Evolutionary conservation across 1,139 yeast species (phyloP).

Genomic region (Hanseniaspora uvarum): DNA sequence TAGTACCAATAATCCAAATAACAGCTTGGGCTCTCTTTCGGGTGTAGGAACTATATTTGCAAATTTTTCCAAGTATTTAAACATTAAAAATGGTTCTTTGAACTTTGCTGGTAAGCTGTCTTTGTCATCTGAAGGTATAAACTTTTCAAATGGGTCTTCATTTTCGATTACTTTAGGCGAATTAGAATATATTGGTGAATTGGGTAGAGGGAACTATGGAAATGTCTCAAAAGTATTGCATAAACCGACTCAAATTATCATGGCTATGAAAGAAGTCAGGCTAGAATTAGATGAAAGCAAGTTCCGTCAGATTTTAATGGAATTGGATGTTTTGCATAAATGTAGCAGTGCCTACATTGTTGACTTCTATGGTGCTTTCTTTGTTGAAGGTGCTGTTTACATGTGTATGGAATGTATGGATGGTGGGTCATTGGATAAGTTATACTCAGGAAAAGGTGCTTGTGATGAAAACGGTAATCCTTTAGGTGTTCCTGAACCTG

Average conservation of each 20-base stretch:
- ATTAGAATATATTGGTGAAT: slow-evolving; percentile 69
- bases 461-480: slow-evolving; percentile 29
- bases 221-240: slow-evolving; percentile 86
- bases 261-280: slow-evolving; percentile 97
- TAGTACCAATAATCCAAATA: slow-evolving; percentile 10
- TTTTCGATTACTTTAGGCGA: slow-evolving; percentile 82
- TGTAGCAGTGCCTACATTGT: slow-evolving; percentile 85
- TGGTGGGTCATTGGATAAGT: slow-evolving; percentile 86
- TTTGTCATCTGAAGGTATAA: slow-evolving; percentile 81
- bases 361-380: slow-evolving; percentile 93
- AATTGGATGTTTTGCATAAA: slow-evolving; percentile 80
- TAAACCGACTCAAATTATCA: slow-evolving; percentile 81
- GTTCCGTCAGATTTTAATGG: slow-evolving; percentile 90
- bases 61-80: slow-evolving; percentile 75
- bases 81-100: slow-evolving; percentile 80
- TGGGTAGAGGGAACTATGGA: slow-evolving; percentile 94
- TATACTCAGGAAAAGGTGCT: slow-evolving; percentile 42
- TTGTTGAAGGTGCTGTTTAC: slow-evolving; percentile 94
- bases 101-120: slow-evolving; percentile 92
- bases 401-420: slow-evolving; percentile 99
- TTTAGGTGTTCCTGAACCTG: slow-evolving; percentile 71
- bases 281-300: slow-evolving; percentile 83
- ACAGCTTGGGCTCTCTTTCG: slow-evolving; percentile 21
- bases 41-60: slow-evolving; percentile 43
- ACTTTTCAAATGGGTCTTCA: slow-evolving; percentile 77